Evolutionary conservation across 257 asterid species (phyloP).

Genomic region (Plantago major): DNA sequence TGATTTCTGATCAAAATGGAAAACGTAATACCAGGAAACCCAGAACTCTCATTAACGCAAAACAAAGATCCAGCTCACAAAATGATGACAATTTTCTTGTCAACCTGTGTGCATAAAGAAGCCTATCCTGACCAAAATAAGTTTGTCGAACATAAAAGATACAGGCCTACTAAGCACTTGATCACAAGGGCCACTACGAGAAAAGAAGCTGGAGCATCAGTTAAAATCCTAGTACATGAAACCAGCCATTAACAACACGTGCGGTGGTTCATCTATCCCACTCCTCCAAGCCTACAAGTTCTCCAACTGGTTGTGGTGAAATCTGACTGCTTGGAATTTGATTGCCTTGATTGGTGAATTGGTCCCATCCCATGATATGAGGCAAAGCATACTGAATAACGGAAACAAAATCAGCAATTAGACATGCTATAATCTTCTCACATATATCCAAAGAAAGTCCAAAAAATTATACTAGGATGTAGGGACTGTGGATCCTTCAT

Average conservation of each 20-base stretch:
- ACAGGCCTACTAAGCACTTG: constrained; percentile 16
- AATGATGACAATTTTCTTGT: constrained; percentile 4
- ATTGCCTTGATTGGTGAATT: constrained; percentile 15
- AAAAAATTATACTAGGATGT: background rate
- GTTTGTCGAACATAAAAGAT: constrained; percentile 1
- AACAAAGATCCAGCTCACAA: constrained; percentile 1
- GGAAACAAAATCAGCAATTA: constrained; percentile 6
- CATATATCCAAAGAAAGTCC: background rate
- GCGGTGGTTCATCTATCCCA: constrained; percentile 60
- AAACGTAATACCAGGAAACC: no score
- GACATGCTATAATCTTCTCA: no score
- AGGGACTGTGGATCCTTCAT: background rate
- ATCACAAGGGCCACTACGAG: constrained; percentile 6
- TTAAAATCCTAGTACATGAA: no score
- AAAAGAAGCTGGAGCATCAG: background rate
- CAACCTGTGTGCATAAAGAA: background rate
- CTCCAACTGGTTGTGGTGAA: constrained; percentile 32
- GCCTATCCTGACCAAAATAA: constrained; percentile 1
- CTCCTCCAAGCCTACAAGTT: constrained; percentile 54
- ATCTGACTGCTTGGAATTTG: constrained; percentile 28
- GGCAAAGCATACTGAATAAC: constrained; percentile 86
- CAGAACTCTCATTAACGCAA: constrained; percentile 14
- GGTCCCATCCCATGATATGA: constrained; percentile 93
- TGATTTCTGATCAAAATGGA: no score
- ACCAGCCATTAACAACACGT: background rate